Conservation (phyloP, 305 asterid species). For the Fraxinus dipetala region DNA sequence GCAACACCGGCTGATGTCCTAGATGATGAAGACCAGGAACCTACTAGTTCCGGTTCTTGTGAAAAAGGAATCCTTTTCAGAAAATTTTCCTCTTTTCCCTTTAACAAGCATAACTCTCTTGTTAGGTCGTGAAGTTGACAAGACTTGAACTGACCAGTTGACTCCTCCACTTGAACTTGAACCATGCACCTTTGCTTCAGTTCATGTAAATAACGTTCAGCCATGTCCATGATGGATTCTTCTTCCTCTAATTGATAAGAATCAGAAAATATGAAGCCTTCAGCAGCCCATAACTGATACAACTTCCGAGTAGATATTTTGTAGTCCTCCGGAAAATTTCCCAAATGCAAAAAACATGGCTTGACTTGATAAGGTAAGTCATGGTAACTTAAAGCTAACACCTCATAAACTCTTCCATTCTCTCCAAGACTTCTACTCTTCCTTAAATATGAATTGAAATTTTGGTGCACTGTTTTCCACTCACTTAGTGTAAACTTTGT, state of each 20-base stretch:
- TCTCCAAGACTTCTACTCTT: slow-evolving; percentile 29
- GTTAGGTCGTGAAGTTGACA: slow-evolving; percentile 50
- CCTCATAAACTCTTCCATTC: slow-evolving; percentile 38
- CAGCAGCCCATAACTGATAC: slow-evolving; percentile 61
- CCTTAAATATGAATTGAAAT: slow-evolving; percentile 35
- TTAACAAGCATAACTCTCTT: slow-evolving; percentile 37
- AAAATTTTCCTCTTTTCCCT: slow-evolving; percentile 36
- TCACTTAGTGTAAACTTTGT: slow-evolving; percentile 40
- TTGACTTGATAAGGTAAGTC: slow-evolving; percentile 60
- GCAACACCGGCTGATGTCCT: slow-evolving; percentile 17
- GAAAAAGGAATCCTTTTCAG: slow-evolving; percentile 17
- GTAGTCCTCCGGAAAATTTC: slow-evolving; percentile 45
- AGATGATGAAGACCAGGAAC: slow-evolving; percentile 9
- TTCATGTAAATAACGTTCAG: slow-evolving; percentile 42
- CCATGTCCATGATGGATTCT: slow-evolving; percentile 41
- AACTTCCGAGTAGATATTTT: slow-evolving; percentile 39
- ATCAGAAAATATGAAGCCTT: slow-evolving; percentile 45
- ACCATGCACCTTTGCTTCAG: slow-evolving; percentile 56
- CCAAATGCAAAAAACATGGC: slow-evolving; percentile 53
- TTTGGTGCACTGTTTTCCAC: slow-evolving; percentile 49
- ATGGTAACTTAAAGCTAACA: slow-evolving; percentile 50
- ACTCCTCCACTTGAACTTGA: slow-evolving; percentile 41
- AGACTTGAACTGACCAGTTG: slow-evolving; percentile 33
- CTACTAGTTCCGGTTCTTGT: not conserved
- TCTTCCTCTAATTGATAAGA: slow-evolving; percentile 22